These are phyloP conservation scores for Calocera cornea DNA, from an alignment of 768 basidiomycete genomes.

Conservation along the genomic window DNA sequence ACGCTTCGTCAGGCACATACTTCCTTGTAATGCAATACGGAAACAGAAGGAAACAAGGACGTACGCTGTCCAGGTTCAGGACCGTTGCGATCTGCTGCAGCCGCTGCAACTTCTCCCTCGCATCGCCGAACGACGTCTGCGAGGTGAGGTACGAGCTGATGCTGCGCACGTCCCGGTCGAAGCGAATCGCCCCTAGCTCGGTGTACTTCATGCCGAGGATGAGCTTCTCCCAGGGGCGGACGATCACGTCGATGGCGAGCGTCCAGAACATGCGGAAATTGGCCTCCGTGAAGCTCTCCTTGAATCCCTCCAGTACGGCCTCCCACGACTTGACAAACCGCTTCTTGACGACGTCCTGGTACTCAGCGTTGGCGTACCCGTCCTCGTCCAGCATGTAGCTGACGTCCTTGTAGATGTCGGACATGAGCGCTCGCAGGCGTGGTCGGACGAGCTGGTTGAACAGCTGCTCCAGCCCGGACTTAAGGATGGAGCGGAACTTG, in stretches of 20 bases:
- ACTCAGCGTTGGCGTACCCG: slow-evolving; percentile 64
- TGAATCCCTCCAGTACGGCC: slow-evolving; percentile 68
- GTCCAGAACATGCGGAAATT: slow-evolving; percentile 82
- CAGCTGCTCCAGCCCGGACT: slow-evolving; percentile 76
- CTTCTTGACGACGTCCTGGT: slow-evolving; percentile 75
- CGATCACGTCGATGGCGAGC: slow-evolving; percentile 69
- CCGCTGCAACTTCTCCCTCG: slow-evolving; percentile 80
- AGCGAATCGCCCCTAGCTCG: slow-evolving; percentile 93
- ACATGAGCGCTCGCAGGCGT: slow-evolving; percentile 63
- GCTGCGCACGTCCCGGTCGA: slow-evolving; percentile 81
- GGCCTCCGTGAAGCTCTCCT: slow-evolving; percentile 72
- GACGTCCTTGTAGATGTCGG: slow-evolving; percentile 82
- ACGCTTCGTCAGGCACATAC: background rate
- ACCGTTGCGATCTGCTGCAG: slow-evolving; percentile 88
- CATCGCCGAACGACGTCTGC: slow-evolving; percentile 80
- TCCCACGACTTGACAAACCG: slow-evolving; percentile 88
- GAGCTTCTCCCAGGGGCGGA: slow-evolving; percentile 93
- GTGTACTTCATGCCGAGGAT: slow-evolving; percentile 69
- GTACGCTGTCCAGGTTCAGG: slow-evolving; percentile 58
- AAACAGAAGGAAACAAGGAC: too few species aligned
- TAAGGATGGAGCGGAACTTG: slow-evolving; percentile 58
- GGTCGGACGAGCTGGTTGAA: slow-evolving; percentile 92
- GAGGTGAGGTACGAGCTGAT: slow-evolving; percentile 71
- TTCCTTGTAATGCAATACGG: slow-evolving; percentile 7
- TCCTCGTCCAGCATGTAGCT: slow-evolving; percentile 86